Conservation (phyloP, 805 yeast genomes). For the Blastobotrys mokoenaii region DNA sequence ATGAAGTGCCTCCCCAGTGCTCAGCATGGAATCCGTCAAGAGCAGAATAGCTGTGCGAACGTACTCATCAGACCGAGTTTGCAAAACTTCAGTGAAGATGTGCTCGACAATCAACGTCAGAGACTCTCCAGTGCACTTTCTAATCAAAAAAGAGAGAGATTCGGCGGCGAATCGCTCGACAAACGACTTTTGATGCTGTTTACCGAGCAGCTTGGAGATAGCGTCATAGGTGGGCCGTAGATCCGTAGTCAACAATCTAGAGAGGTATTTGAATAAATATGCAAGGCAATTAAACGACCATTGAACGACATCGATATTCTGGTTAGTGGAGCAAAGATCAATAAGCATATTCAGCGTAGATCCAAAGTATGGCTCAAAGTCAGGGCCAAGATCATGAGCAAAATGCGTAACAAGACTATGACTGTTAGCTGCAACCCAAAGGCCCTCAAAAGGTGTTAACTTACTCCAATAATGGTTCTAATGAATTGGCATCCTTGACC, state of each 20-base stretch:
- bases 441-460: constrained; percentile 6
- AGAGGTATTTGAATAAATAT: constrained; percentile 78
- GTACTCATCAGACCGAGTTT: constrained; percentile 39
- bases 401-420: constrained; percentile 59
- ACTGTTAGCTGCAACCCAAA: constrained; percentile 2
- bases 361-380: constrained; percentile 65
- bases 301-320: constrained; percentile 44
- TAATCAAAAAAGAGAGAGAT: constrained; percentile 73
- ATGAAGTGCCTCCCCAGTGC: constrained; percentile 65
- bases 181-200: constrained; percentile 46
- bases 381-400: constrained; percentile 87
- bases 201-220: constrained; percentile 55
- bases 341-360: constrained; percentile 44
- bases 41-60: constrained; percentile 51
- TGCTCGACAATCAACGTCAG: constrained; percentile 39
- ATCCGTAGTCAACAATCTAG: constrained; percentile 54
- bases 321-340: constrained; percentile 40
- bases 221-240: constrained; percentile 60
- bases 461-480: constrained; percentile 71
- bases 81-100: constrained; percentile 27
- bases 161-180: constrained; percentile 82
- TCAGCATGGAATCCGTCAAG: constrained; percentile 65
- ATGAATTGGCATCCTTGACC: constrained; percentile 56
- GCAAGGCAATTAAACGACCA: constrained; percentile 81
- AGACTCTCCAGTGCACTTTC: constrained; percentile 49